Evolutionary conservation across 768 basidiomycete species (phyloP).

Genomic region (Suillus subluteus): DNA sequence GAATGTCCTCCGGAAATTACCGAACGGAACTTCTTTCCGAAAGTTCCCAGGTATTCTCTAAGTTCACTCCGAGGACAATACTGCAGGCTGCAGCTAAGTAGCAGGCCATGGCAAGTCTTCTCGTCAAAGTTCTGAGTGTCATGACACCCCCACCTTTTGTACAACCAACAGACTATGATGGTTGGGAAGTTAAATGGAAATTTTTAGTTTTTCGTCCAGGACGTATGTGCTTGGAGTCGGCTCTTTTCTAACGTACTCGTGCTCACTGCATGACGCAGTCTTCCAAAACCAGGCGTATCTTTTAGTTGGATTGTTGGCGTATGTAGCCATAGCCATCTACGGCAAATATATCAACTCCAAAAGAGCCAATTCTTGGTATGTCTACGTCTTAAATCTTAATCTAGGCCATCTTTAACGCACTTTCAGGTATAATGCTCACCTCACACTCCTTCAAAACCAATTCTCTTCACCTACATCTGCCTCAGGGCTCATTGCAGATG

Average conservation of each 20-base stretch:
- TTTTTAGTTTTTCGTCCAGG: conserved; percentile 83
- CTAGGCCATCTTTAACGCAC: conserved; percentile 14
- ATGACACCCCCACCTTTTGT: conserved; percentile 64
- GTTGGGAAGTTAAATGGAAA: conserved; percentile 74
- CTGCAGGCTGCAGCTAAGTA: not conserved
- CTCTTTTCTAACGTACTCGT: not conserved
- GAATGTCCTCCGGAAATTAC: conserved; percentile 14
- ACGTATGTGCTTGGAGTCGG: conserved; percentile 42
- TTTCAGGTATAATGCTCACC: conserved; percentile 63
- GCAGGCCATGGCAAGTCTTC: conserved; percentile 11
- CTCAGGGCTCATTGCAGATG: conserved; percentile 62
- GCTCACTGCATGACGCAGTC: conserved; percentile 38
- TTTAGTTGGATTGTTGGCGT: conserved; percentile 54
- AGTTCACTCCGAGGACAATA: not conserved
- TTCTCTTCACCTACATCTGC: conserved; percentile 69
- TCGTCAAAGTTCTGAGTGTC: conserved; percentile 22
- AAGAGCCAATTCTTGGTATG: conserved; percentile 70
- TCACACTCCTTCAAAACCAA: conserved; percentile 62
- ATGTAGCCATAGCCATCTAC: conserved; percentile 57
- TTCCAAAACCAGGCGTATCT: conserved; percentile 70
- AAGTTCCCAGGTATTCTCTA: not conserved
- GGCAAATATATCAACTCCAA: conserved; percentile 63
- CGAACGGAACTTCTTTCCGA: conserved; percentile 5
- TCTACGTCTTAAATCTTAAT: conserved; percentile 21
- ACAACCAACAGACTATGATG: conserved; percentile 66